Conservation (phyloP, 2,329 filamentous ascomycete species). For the Phaeomoniella chlamydospora region DNA sequence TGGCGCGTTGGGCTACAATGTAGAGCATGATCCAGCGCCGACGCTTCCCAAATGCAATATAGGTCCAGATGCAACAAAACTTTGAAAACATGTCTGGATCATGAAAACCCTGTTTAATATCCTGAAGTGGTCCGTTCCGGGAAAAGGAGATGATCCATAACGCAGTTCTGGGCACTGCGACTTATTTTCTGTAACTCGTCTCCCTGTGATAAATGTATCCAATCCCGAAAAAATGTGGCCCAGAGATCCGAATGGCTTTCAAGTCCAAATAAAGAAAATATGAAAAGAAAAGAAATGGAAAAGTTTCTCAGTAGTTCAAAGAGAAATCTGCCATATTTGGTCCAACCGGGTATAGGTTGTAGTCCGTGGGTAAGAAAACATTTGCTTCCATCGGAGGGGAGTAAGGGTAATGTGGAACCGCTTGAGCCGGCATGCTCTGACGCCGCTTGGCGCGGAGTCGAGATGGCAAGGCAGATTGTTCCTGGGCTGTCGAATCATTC, state of each 20-base stretch:
- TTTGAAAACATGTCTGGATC: not conserved
- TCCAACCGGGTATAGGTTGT: not conserved
- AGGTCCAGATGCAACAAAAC: not conserved
- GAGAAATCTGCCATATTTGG: not conserved
- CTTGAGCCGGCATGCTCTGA: slow-evolving; percentile 4
- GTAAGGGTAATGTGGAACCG: slow-evolving; percentile 1
- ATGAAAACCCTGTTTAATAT: not conserved
- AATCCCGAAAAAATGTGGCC: too few species aligned
- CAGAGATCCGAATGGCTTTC: too few species aligned
- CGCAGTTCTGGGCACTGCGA: not conserved
- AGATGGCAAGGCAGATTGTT: slow-evolving; percentile 4
- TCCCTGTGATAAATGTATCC: too few species aligned
- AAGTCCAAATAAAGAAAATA: not conserved
- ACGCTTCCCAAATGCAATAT: not conserved
- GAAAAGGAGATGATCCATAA: not conserved
- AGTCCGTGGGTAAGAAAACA: not conserved
- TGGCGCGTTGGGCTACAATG: too few species aligned
- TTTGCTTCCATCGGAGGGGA: not conserved
- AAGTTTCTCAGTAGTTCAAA: not conserved
- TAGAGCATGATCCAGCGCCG: too few species aligned
- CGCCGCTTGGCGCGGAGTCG: slow-evolving; percentile 5
- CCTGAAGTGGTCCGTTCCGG: not conserved
- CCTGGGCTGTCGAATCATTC: slow-evolving; percentile 3
- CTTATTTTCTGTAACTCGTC: not conserved
- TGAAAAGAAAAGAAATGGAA: not conserved